Conservation (phyloP, 345 rosid genomes). For the Citrus mangshanensis region DNA sequence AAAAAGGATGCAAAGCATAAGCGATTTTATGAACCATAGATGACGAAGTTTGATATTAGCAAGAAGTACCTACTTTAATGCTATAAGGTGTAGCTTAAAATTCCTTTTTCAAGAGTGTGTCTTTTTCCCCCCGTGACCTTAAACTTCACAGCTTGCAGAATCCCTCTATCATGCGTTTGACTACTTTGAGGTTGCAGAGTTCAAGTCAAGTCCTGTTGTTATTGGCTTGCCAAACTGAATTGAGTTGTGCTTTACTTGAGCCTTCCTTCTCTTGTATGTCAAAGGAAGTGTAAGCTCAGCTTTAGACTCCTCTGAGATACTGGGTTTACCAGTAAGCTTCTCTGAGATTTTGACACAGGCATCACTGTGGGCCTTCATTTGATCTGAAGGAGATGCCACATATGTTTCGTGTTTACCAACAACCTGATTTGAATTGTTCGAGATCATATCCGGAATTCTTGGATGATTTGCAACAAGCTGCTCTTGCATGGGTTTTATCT, state of each 20-base stretch:
- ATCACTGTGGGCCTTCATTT: constrained; percentile 27
- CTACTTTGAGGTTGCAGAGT: constrained; percentile 21
- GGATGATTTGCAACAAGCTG: constrained; percentile 19
- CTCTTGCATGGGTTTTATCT: constrained; percentile 19
- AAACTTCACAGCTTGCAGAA: constrained; percentile 25
- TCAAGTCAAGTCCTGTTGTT: constrained; percentile 24
- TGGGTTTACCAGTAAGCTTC: constrained; percentile 20
- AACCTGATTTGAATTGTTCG: constrained; percentile 20
- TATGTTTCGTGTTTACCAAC: constrained; percentile 18
- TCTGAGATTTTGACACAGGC: constrained; percentile 23
- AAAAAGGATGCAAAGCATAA: constrained; percentile 14
- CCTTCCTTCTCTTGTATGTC: constrained; percentile 62
- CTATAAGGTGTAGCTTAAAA: constrained; percentile 9
- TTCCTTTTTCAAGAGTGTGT: constrained; percentile 18
- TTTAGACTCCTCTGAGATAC: constrained; percentile 28
- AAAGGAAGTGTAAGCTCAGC: constrained; percentile 36
- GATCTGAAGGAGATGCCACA: constrained; percentile 20
- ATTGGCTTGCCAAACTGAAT: constrained; percentile 22
- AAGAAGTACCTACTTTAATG: constrained; percentile 18
- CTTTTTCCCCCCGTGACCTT: constrained; percentile 27
- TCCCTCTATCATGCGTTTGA: constrained; percentile 20
- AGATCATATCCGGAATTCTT: constrained; percentile 19
- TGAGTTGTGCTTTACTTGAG: constrained; percentile 28
- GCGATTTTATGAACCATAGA: constrained; percentile 12
- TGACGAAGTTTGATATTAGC: constrained; percentile 4